Evolutionary conservation across 495 filamentous ascomycete genomes (phyloP).

Genomic region (Lophiotrema nucula): DNA sequence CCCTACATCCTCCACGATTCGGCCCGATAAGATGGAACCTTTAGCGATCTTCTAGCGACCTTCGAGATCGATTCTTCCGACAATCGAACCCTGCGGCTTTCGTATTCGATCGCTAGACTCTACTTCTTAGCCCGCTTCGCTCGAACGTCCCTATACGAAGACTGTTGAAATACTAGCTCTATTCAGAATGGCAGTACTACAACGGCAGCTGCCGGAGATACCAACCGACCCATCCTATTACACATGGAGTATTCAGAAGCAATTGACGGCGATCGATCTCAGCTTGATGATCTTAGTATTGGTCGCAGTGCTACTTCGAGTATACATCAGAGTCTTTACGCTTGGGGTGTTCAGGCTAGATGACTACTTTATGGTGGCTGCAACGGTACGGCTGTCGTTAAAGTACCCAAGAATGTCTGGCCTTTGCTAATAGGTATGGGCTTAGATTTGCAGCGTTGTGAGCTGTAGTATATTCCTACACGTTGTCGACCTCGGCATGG

Average conservation of each 20-base stretch:
- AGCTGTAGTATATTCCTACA: constrained; percentile 12
- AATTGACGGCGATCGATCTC: constrained; percentile 10
- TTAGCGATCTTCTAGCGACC: too few species aligned
- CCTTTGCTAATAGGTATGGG: not conserved
- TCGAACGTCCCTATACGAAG: too few species aligned
- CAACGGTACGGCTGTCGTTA: constrained; percentile 24
- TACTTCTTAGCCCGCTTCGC: too few species aligned
- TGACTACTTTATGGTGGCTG: constrained; percentile 33
- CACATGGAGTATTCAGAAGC: constrained; percentile 3
- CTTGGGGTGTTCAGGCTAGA: constrained; percentile 18
- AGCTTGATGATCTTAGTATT: constrained; percentile 13
- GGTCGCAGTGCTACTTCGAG: constrained; percentile 8
- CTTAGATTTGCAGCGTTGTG: constrained; percentile 3
- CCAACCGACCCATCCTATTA: constrained; percentile 19
- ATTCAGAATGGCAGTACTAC: constrained; percentile 6
- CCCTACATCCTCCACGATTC: too few species aligned
- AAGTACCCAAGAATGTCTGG: not conserved
- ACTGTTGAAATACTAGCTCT: not conserved
- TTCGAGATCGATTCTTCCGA: too few species aligned
- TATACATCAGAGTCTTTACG: constrained; percentile 17
- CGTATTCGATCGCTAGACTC: too few species aligned
- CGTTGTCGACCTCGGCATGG: constrained; percentile 31
- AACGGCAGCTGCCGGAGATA: constrained; percentile 6
- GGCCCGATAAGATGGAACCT: too few species aligned
- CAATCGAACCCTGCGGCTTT: too few species aligned